Conservation (phyloP, 345 rosid species). For the Pistacia integerrima region DNA sequence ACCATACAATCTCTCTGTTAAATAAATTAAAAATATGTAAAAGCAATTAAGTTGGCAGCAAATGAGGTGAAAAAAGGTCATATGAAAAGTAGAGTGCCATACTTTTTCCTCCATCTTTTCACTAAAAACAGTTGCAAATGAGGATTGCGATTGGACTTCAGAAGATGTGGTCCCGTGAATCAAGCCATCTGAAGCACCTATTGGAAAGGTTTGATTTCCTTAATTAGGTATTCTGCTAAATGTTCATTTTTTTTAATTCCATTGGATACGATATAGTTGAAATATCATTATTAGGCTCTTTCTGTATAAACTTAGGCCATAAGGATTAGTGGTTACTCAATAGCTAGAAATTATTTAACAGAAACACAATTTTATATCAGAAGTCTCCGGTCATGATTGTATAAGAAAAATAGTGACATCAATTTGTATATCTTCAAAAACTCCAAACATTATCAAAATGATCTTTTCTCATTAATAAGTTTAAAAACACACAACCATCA, state of each 20-base stretch:
- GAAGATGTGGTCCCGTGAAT: slow-evolving; percentile 33
- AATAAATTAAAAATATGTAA: slow-evolving; percentile 21
- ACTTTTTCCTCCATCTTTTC: slow-evolving; percentile 59
- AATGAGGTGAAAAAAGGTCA: slow-evolving; percentile 16
- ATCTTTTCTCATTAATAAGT: neutral
- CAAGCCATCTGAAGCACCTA: slow-evolving; percentile 48
- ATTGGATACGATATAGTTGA: no score
- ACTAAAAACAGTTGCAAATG: slow-evolving; percentile 43
- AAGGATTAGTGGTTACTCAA: no score
- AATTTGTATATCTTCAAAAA: neutral
- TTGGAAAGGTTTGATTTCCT: slow-evolving; percentile 26
- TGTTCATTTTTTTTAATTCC: no score
- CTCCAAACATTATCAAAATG: neutral
- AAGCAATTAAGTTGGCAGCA: slow-evolving; percentile 5
- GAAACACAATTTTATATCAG: neutral
- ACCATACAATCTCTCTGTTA: slow-evolving; percentile 48
- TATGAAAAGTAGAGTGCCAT: slow-evolving; percentile 28
- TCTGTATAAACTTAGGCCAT: no score
- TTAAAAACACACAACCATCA: neutral
- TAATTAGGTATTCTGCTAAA: slow-evolving; percentile 2
- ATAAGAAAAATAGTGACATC: neutral
- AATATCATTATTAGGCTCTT: no score
- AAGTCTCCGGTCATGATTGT: no score
- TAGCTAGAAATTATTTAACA: neutral
- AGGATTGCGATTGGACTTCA: slow-evolving; percentile 38